Conservation (phyloP, 306 rosid species). For the Trifolium repens region DNA sequence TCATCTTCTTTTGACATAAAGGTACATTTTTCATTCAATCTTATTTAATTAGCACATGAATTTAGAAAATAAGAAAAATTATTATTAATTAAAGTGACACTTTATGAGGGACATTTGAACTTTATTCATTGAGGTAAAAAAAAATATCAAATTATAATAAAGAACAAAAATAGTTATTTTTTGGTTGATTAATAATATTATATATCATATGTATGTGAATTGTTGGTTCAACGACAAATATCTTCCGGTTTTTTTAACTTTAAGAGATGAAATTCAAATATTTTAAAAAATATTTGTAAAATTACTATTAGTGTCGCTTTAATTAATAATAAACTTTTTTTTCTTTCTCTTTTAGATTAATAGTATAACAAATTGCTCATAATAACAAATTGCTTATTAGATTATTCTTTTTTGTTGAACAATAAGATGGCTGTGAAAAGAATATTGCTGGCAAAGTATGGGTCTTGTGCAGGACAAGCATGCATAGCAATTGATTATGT, state of each 20-base stretch:
- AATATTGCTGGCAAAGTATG: constrained; percentile 64
- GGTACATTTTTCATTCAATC: constrained; percentile 39
- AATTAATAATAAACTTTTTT: no score
- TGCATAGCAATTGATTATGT: constrained; percentile 75
- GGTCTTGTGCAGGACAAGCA: constrained; percentile 83
- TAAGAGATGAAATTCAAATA: no score
- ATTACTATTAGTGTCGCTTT: no score
- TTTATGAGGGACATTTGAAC: no score
- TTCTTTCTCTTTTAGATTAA: neutral
- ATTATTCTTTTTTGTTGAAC: constrained; percentile 29
- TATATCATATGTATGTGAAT: neutral
- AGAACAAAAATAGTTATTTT: neutral
- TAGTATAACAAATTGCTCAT: neutral
- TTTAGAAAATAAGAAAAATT: neutral
- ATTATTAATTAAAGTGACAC: no score
- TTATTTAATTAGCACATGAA: neutral
- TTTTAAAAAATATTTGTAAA: no score
- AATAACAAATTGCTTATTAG: constrained; percentile 9
- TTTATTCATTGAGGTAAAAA: neutral
- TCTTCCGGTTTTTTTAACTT: no score
- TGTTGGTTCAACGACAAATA: no score
- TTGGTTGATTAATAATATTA: neutral
- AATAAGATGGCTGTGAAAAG: constrained; percentile 62
- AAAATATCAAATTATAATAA: neutral
- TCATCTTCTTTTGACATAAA: constrained; percentile 60